Base-by-base conservation (phyloP, 2,329 filamentous ascomycete species). In the Lizonia empirigonia region DNA sequence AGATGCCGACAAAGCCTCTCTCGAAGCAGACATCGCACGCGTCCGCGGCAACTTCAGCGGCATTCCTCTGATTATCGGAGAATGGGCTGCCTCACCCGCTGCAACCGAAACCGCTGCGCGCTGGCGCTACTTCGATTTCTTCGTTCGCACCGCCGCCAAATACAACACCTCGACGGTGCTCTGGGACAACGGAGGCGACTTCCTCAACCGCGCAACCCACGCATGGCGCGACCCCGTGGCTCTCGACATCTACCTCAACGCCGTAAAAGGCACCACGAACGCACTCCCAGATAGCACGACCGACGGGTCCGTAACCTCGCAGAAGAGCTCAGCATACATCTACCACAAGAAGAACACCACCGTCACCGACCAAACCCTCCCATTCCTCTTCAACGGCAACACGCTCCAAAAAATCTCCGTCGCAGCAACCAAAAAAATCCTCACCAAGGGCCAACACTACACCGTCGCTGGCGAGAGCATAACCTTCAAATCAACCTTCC, bases 151-250 rank as follows among this genome's bases (percentile, higher is more conserved):
- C 0, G 78, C 80, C 0, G 73, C 70, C 1, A 75, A 78, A 36
- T 80, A 82, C 58, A 74, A 79, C 53, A 81, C 80, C 7, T 68
- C 78, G 1, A 75, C 78, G 3, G 72, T 85, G 1, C 64, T 85
- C 5, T 86, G 83, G 83, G 83, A 86, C 61, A 85, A 85, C 50
- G 82, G 83, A 0, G 63, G 74, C 2, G 82, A 85, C 57, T 79
- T 82, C 32, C 73, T 84, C 9, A 74, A 85, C 58, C 79, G 83
- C 29, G 69, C 68, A 2, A 71, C 76, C 0, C 74, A 76, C 36
- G 58, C 62, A 2, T 85, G 81, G 81, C 72, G 78, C 15, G 83
- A 86, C 53, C 69, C 73, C 0, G 75, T 78, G 0, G 75, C 76
- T 0, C 63, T 81, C 4, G 69, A 76, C 5, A 79, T 85, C 51